Evolutionary conservation across 2,329 filamentous ascomycete genomes (phyloP).

Genomic region (Monilinia vaccinii-corymbosi): DNA sequence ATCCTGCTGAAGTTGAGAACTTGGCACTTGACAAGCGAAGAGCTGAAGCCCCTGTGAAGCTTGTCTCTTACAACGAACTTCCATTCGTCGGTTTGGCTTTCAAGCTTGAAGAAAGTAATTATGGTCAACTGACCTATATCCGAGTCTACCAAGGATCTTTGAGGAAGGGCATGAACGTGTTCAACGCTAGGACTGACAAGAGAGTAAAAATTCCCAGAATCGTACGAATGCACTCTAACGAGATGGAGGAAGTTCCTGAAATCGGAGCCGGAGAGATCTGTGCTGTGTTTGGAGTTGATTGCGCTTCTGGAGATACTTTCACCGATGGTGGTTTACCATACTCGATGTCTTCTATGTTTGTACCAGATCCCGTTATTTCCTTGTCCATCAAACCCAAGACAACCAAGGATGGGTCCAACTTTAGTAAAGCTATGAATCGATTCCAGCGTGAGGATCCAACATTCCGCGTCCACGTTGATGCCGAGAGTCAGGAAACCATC

Average conservation of each 20-base stretch:
- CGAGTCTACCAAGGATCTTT: conserved; percentile 93
- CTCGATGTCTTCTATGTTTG: conserved; percentile 96
- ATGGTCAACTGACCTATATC: conserved; percentile 95
- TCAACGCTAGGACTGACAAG: conserved; percentile 89
- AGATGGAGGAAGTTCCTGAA: conserved; percentile 94
- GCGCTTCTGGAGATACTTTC: conserved; percentile 95
- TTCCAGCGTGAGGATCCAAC: conserved; percentile 98
- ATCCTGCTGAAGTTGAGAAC: conserved; percentile 84
- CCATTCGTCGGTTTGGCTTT: conserved; percentile 95
- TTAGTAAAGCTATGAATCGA: conserved; percentile 96
- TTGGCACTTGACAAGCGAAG: conserved; percentile 76
- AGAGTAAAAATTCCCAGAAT: conserved; percentile 96
- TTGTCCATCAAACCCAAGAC: conserved; percentile 95
- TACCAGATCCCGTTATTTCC: conserved; percentile 95
- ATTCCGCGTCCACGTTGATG: conserved; percentile 87
- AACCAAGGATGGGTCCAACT: conserved; percentile 83
- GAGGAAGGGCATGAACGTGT: conserved; percentile 80
- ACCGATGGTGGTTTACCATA: conserved; percentile 89
- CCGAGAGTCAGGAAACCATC: conserved; percentile 91
- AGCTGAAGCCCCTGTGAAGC: conserved; percentile 69
- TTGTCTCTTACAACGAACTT: conserved; percentile 86
- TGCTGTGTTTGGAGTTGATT: conserved; percentile 96
- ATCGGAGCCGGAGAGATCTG: conserved; percentile 96
- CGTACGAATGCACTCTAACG: conserved; percentile 98
- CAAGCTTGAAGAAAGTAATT: conserved; percentile 98